Conservation (phyloP, 2,329 filamentous ascomycete genomes). For the Aspergillus tamarii region DNA sequence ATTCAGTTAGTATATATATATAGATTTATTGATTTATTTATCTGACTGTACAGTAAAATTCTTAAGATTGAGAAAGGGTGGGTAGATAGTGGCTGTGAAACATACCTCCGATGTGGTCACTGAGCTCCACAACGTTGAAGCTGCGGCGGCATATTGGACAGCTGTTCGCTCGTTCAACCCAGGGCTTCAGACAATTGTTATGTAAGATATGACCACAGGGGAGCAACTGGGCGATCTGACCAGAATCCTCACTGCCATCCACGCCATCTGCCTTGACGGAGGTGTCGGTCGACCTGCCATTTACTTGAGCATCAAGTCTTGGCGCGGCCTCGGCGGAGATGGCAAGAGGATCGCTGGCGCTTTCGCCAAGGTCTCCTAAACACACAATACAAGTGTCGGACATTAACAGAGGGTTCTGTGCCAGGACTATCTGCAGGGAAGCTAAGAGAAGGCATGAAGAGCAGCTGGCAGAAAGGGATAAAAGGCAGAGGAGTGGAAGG, state of each 20-base stretch:
- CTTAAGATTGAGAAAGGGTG: background rate
- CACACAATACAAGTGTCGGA: constrained; percentile 73
- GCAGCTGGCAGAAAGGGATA: constrained; percentile 32
- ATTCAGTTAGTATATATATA: constrained; percentile 8
- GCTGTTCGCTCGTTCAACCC: constrained; percentile 96
- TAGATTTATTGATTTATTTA: background rate
- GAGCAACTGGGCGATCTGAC: constrained; percentile 63
- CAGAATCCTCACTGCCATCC: constrained; percentile 43
- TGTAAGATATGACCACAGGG: constrained; percentile 92
- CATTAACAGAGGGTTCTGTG: constrained; percentile 50
- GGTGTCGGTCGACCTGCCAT: constrained; percentile 29
- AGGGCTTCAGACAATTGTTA: constrained; percentile 87
- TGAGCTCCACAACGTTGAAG: constrained; percentile 89
- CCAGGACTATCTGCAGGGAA: constrained; percentile 31
- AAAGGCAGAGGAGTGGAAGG: constrained; percentile 22
- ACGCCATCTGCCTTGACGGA: constrained; percentile 33
- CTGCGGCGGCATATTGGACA: constrained; percentile 93
- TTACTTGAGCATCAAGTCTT: constrained; percentile 43
- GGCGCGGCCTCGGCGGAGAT: constrained; percentile 46
- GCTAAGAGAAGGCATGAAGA: constrained; percentile 44
- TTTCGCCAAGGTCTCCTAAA: constrained; percentile 68
- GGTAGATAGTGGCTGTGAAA: constrained; percentile 21
- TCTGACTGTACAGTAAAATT: background rate
- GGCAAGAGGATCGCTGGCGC: constrained; percentile 54
- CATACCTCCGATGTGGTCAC: constrained; percentile 78